Percentiles rank a stretch among this genome's conserved stretches.
phyloP scores from a whole-genome alignment of 345 rosid species.

The Citrus sinensis region DVS_A1.0 CM039169.1:2236001-2236500 shows the following conservation, averaged over 20 bases:
- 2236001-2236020: slow-evolving; percentile 94
- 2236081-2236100: slow-evolving; percentile 5
- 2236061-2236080: slow-evolving; percentile 13
- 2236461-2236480: slow-evolving; percentile 94
- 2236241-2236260: background rate
- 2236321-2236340: background rate
- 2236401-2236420: slow-evolving; percentile 96
- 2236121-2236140: slow-evolving; percentile 83
- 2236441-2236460: slow-evolving; percentile 99
- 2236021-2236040: slow-evolving; percentile 97
- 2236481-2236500: slow-evolving; percentile 92
- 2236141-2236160: slow-evolving; percentile 82
- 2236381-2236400: slow-evolving; percentile 51
- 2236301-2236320: background rate
- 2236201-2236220: slow-evolving; percentile 3
- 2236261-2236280: background rate
- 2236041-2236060: slow-evolving; percentile 35
- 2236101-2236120: background rate
- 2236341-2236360: background rate
- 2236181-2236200: slow-evolving; percentile 59
- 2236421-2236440: slow-evolving; percentile 92
- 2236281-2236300: background rate
- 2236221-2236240: background rate
- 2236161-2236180: slow-evolving; percentile 79
- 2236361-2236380: background rate